Evolutionary conservation across 2,329 filamentous ascomycete species (phyloP), one percentile per base, ranked within the genome.

Genomic region (Verticillium alfalfae): DNA sequence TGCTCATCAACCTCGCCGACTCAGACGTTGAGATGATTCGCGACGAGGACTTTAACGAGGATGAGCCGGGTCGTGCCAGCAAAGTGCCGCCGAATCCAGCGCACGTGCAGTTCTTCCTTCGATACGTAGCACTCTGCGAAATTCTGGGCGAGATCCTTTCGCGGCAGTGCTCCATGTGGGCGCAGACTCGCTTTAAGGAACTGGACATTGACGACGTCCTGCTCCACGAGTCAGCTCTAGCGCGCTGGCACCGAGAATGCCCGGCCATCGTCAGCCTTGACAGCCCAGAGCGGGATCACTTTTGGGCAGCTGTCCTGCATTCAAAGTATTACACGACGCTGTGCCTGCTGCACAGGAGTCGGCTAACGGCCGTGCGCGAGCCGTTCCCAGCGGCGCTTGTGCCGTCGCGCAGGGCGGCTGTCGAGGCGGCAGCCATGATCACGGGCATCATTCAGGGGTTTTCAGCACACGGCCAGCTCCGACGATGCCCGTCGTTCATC

Each of bases 241-340:
- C 95, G 34, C 94, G 98, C 76, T 99, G 95, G 95, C 83, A 98
- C 60, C 93, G 97, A 69, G 96, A 97, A 72, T 97, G 95, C 68
- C 94, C 95, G 1, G 92, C 92, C 71, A 88, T 95, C 65, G 92
- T 98, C 16, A 94, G 93, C 70, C 98, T 94, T 91, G 93, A 97
- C 73, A 87, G 89, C 72, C 18, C n/a, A 72, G 87, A 88, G 55
- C 86, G 89, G 49, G 95, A 98, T 77, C 92, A 97, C 73, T 98
- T 98, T 76, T 98, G 93, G 94, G 93, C 93, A 15, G 95, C 93
- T 6, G 79, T 98, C 56, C 83, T 99, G 49, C 94, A 98, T 74
- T 89, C 93, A 1, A 97, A 97, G 71, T 99, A 99, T 76, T 98
- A 98, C 72, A 99, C 95, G n/a, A 97, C 94, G 0, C 82, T 99